Evolutionary conservation across 2,329 filamentous ascomycete genomes (phyloP).

Genomic region (Monosporascus sp.): DNA sequence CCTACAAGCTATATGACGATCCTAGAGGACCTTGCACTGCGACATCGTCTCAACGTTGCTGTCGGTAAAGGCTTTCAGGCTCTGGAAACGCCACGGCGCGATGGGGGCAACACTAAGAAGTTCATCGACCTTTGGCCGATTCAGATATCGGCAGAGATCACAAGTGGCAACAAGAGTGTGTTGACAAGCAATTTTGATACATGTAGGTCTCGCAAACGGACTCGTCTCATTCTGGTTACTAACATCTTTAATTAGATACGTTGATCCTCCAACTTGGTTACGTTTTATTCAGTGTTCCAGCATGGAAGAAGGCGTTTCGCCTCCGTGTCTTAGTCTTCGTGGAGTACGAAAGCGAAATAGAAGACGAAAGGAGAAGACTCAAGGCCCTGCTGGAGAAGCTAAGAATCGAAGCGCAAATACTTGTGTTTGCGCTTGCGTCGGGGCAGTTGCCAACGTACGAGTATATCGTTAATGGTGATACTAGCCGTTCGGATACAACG

Average conservation of each 20-base stretch:
- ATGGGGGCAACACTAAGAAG: conserved; percentile 58
- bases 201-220: conserved; percentile 46
- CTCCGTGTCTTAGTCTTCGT: conserved; percentile 82
- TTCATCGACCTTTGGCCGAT: conserved; percentile 90
- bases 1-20: conserved; percentile 74
- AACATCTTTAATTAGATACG: conserved; percentile 43
- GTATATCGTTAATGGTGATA: conserved; percentile 67
- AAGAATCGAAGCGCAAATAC: conserved; percentile 71
- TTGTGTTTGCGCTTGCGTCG: conserved; percentile 77
- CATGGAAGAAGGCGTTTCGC: conserved; percentile 69
- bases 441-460: conserved; percentile 70
- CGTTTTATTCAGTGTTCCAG: conserved; percentile 74
- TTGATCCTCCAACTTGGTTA: conserved; percentile 83
- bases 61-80: conserved; percentile 76
- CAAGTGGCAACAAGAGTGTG: conserved; percentile 59
- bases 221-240: neutral
- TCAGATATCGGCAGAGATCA: conserved; percentile 84
- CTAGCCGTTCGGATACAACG: conserved; percentile 48
- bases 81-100: conserved; percentile 63
- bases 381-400: conserved; percentile 72
- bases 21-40: conserved; percentile 72
- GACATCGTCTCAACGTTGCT: conserved; percentile 77
- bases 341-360: conserved; percentile 79
- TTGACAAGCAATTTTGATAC: conserved; percentile 89
- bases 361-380: conserved; percentile 69